Evolutionary conservation across 352 stramenopile genomes (phyloP).

Genomic region (Plasmopara halstedii): DNA sequence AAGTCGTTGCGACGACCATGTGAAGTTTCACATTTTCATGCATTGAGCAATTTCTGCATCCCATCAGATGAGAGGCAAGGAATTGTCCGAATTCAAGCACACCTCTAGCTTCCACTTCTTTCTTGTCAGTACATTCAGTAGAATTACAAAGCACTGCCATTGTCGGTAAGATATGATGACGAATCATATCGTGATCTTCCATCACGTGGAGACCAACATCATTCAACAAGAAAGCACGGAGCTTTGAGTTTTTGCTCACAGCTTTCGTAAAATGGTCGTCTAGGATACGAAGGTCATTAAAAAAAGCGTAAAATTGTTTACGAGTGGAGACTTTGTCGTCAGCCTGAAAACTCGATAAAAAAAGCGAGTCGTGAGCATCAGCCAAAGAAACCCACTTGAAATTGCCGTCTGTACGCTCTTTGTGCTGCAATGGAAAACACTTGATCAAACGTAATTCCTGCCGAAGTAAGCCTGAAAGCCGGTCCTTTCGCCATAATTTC

Average conservation of each 20-base stretch:
- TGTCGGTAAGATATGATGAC: constrained; percentile 48
- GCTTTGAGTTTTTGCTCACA: constrained; percentile 18
- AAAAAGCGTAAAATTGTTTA: constrained; percentile 24
- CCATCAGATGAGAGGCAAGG: constrained; percentile 25
- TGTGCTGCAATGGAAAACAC: constrained; percentile 56
- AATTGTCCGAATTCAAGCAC: constrained; percentile 28
- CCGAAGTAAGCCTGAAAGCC: constrained; percentile 32
- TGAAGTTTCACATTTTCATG: constrained; percentile 18
- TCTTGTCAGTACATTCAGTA: not conserved
- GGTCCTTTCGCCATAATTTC: constrained; percentile 54
- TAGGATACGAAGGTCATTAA: constrained; percentile 34
- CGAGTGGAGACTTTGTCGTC: not conserved
- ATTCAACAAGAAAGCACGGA: constrained; percentile 43
- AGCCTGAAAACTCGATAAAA: constrained; percentile 11
- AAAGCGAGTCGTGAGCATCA: constrained; percentile 29
- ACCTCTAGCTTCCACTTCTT: not conserved
- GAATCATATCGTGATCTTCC: constrained; percentile 64
- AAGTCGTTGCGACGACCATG: constrained; percentile 25
- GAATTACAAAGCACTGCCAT: constrained; percentile 16
- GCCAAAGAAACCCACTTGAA: constrained; percentile 39
- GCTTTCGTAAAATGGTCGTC: constrained; percentile 28
- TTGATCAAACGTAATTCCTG: constrained; percentile 66
- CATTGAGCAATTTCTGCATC: constrained; percentile 26
- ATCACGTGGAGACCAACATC: constrained; percentile 55
- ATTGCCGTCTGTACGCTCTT: not conserved